Evolutionary conservation across 1,139 yeast species (phyloP), one percentile per base, ranked within the genome.

Genomic region (Suhomyces chickasaworum): DNA sequence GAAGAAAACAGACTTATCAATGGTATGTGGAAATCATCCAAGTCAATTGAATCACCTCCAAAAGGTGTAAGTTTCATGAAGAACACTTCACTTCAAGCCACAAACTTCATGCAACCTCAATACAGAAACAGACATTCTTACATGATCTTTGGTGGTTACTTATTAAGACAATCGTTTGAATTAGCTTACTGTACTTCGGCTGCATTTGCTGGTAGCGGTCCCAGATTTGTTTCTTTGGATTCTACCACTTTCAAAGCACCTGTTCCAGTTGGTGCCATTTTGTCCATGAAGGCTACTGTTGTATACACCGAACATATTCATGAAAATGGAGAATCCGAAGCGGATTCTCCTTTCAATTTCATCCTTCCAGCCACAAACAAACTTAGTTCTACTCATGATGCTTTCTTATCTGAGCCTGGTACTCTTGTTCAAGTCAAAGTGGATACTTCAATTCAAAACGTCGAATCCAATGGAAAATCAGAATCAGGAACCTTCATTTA

Each of bases 71-170:
- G 77, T 39, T 80, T 78, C 58, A 88, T 89, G 95, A 77, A 80
- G 48, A 84, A 88, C 53, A 84, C 97, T 1, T 68, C 68, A 41
- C 77, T 87, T 47, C 73, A 78, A 45, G 86, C 95, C 7, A 88
- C 97, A 6, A 75, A 84, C 56, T 84, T 90, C 67, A 91, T 90
- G 95, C 97, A 90, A 69, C 97, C 97, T 2, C 97, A 90, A 69
- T 90, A 89, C 69, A 81, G 97, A 67, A 90, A 90, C 71, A 81
- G 96, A 63, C 97, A 90, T 63, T 87, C 95, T 9, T 88, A 86
- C 66, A 89, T 90, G 91, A 88, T 90, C 44, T 90, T 90, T 64
- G 97, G 97, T 55, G 97, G 97, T 22, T 90, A 90, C 61, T 72
- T 90, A 60, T 79, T 90, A 71, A 83, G 97, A 65, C 96, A 89